Base-by-base conservation (phyloP, 2,329 filamentous ascomycete genomes). In the Cercospora nicotianae region DNA sequence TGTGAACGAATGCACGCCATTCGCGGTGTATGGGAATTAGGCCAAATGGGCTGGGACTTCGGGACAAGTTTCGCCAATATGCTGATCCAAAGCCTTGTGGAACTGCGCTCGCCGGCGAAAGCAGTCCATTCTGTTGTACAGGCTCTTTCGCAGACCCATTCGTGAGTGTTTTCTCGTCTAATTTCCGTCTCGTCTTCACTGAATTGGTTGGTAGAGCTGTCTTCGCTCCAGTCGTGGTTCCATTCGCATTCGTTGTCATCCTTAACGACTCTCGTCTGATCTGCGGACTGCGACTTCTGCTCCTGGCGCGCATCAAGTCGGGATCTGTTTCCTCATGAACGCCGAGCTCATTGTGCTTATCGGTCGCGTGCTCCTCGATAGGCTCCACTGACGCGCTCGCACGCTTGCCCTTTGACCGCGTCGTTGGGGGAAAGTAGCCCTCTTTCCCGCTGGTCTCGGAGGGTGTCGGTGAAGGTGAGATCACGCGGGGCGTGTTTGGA, bases 1-100 rank as follows among this genome's bases (percentile, higher is more conserved):
- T 93, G 85, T 99, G 95, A 70, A 86, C 92, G 77, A 99, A 93
- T 30, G 87, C 91, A 74, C 93, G 88, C 87, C 95, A 99, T 77
- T 95, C 91, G 69, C 92, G 86, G 80, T 99, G 95, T 75, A 99
- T 94, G 2, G 95, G 95, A 69, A 99, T 99, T 60, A 98, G 85
- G 8, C 95, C 95, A 4, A 98, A 86, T 9, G 95, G 95, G 75
- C 92, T 96, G 2, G 95, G 95, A 74, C 93, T 96, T 70, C 95
- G 88, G 75, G 93, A 97, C 78, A 97, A 87, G 77, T 94, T 92
- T 69, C 91, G 88, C 92, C 93, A 96, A 79, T 87, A 92, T 82
- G 90, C 91, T 70, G 90, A 89, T 59, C 85, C 86, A 79, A 86
- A 91, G 83, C 91, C 91, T 61, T 71, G 72, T 20, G 72, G 68